Evolutionary conservation across 108 stramenopile genomes (phyloP).

Genomic region (Schizochytrium sp.): DNA sequence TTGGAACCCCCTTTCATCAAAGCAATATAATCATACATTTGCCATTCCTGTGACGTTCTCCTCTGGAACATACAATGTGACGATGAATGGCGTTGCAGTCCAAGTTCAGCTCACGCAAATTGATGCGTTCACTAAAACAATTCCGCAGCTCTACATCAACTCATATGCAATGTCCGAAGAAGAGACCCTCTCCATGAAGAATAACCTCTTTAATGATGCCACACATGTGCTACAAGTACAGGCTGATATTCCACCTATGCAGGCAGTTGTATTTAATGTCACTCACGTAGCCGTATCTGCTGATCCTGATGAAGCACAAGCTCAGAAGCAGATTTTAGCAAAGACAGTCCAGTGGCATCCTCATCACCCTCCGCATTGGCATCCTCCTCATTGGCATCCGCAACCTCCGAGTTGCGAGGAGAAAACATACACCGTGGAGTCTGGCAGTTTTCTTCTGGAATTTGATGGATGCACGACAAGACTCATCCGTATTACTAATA

Average conservation of each 20-base stretch:
- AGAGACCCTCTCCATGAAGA: neutral
- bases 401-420: neutral
- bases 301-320: too few species aligned
- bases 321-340: too few species aligned
- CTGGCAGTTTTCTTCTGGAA: constrained; percentile 23
- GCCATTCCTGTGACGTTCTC: constrained; percentile 78
- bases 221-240: constrained; percentile 69
- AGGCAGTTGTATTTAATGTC: neutral
- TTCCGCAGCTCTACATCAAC: constrained; percentile 60
- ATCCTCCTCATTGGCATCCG: too few species aligned
- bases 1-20: constrained; percentile 85
- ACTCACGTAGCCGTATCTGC: neutral
- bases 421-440: neutral
- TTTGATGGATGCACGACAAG: neutral
- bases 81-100: neutral
- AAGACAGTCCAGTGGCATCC: too few species aligned
- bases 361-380: too few species aligned
- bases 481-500: constrained; percentile 17
- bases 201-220: constrained; percentile 62
- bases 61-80: neutral
- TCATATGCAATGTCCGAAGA: neutral
- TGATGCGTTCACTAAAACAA: neutral
- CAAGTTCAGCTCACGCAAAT: neutral
- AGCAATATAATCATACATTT: constrained; percentile 71
- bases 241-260: neutral